Conservation (phyloP, 805 yeast species). For the Maudiozyma serrabonitensis region DNA sequence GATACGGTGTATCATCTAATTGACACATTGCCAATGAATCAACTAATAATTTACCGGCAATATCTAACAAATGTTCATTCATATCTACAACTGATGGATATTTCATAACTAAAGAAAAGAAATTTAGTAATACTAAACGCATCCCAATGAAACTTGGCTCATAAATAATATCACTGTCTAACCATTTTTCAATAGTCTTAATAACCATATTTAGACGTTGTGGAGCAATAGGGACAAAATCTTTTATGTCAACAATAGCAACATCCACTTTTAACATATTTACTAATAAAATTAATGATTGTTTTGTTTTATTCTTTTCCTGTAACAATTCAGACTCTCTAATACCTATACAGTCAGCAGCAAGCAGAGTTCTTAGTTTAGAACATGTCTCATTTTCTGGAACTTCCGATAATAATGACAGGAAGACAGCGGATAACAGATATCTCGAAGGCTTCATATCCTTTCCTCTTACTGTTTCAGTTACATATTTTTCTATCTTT, state of each 20-base stretch:
- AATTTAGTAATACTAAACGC: slow-evolving; percentile 42
- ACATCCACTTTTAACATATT: slow-evolving; percentile 27
- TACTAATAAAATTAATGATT: slow-evolving; percentile 35
- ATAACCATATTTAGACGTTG: slow-evolving; percentile 59
- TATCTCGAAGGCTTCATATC: slow-evolving; percentile 26
- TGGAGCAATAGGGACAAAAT: slow-evolving; percentile 41
- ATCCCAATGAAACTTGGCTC: slow-evolving; percentile 43
- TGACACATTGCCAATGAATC: slow-evolving; percentile 24
- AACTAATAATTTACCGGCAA: slow-evolving; percentile 36
- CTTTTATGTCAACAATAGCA: slow-evolving; percentile 9
- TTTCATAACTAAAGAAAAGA: slow-evolving; percentile 27
- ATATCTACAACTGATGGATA: slow-evolving; percentile 32
- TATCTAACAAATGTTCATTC: slow-evolving; percentile 33
- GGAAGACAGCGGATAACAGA: slow-evolving; percentile 27
- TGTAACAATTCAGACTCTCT: slow-evolving; percentile 33
- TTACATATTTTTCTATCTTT: slow-evolving; percentile 26
- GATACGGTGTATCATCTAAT: slow-evolving; percentile 28
- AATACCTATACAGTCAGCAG: slow-evolving; percentile 56
- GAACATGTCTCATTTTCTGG: slow-evolving; percentile 32
- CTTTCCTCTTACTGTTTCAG: slow-evolving; percentile 26
- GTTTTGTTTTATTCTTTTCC: slow-evolving; percentile 34
- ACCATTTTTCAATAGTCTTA: slow-evolving; percentile 44
- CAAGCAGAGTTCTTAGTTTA: slow-evolving; percentile 48
- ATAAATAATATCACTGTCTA: slow-evolving; percentile 52
- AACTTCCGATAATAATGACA: slow-evolving; percentile 30